Evolutionary conservation across 23 red algal species (phyloP).

Genomic region (Gracilaria caudata): DNA sequence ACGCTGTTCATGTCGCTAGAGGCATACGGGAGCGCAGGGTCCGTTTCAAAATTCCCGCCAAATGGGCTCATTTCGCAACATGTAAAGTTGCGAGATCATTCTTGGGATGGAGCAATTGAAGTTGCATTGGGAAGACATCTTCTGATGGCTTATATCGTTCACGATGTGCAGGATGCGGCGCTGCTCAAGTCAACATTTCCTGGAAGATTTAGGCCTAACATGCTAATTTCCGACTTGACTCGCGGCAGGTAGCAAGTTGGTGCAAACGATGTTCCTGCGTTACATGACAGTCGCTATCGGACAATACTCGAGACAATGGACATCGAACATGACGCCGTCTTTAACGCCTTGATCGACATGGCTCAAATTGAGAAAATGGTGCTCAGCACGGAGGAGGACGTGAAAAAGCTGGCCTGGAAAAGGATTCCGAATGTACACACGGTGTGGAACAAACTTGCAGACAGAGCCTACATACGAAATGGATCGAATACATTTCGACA

Average conservation of each 20-base stretch:
- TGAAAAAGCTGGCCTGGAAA: slow-evolving; percentile 35
- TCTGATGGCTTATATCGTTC: slow-evolving; percentile 79
- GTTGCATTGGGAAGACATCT: slow-evolving; percentile 37
- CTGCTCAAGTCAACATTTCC: slow-evolving; percentile 38
- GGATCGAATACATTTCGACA: slow-evolving; percentile 49
- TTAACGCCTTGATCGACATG: slow-evolving; percentile 85
- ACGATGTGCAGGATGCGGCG: slow-evolving; percentile 47
- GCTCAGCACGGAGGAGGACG: slow-evolving; percentile 45
- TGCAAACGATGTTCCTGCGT: slow-evolving; percentile 20
- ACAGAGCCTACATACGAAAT: slow-evolving; percentile 45
- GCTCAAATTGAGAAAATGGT: slow-evolving; percentile 73
- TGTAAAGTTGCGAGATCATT: slow-evolving; percentile 57
- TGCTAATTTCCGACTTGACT: slow-evolving; percentile 41
- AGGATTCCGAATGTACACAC: slow-evolving; percentile 30
- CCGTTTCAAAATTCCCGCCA: slow-evolving; percentile 61
- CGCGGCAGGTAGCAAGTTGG: slow-evolving; percentile 18
- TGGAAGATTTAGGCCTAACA: slow-evolving; percentile 21
- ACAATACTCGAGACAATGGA: slow-evolving; percentile 63
- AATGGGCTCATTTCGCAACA: slow-evolving; percentile 78
- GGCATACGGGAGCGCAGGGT: background rate
- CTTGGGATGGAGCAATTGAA: slow-evolving; percentile 83
- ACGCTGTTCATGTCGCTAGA: background rate
- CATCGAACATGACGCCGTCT: slow-evolving; percentile 49
- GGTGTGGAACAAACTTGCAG: slow-evolving; percentile 47
- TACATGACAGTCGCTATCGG: slow-evolving; percentile 20